Evolutionary conservation across 1,284 basidiomycete genomes (phyloP).

Genomic region (Laetiporus sulphureus): DNA sequence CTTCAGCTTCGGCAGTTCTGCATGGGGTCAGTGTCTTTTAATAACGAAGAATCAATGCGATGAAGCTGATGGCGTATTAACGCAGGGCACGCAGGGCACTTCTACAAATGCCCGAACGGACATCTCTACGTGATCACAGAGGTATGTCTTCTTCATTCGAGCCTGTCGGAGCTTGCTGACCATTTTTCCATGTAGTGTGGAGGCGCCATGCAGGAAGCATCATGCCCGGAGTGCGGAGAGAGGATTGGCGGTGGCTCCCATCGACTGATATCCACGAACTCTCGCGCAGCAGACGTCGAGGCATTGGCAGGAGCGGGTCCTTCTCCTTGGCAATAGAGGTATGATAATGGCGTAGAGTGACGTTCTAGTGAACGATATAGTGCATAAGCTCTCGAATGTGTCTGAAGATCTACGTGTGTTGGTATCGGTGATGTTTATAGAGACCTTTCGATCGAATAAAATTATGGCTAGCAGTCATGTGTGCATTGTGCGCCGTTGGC

Average conservation of each 20-base stretch:
- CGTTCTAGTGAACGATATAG: no score
- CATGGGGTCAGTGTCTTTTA: no score
- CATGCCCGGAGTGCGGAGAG: slow-evolving; percentile 49
- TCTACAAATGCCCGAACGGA: slow-evolving; percentile 24
- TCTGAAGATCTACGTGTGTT: no score
- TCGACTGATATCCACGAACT: slow-evolving; percentile 33
- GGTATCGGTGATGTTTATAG: no score
- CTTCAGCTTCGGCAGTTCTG: slow-evolving; percentile 39
- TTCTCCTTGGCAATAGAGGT: no score
- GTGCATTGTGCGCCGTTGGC: no score
- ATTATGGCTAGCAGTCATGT: no score
- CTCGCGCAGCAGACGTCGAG: slow-evolving; percentile 38
- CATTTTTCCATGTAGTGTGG: slow-evolving; percentile 36
- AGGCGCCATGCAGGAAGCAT: slow-evolving; percentile 37
- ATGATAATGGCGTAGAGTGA: no score
- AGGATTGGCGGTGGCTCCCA: slow-evolving; percentile 44
- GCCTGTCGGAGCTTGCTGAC: neutral
- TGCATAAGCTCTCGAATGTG: no score
- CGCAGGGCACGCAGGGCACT: slow-evolving; percentile 40
- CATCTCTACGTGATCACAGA: slow-evolving; percentile 22
- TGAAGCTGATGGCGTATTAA: neutral
- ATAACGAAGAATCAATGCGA: neutral
- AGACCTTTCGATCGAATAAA: no score
- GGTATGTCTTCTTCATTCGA: slow-evolving; percentile 11
- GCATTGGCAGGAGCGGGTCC: no score